These are phyloP conservation scores for Mucor piriformis DNA, from an alignment of 371 early-diverging fungal species.

Conservation along the genomic window DNA sequence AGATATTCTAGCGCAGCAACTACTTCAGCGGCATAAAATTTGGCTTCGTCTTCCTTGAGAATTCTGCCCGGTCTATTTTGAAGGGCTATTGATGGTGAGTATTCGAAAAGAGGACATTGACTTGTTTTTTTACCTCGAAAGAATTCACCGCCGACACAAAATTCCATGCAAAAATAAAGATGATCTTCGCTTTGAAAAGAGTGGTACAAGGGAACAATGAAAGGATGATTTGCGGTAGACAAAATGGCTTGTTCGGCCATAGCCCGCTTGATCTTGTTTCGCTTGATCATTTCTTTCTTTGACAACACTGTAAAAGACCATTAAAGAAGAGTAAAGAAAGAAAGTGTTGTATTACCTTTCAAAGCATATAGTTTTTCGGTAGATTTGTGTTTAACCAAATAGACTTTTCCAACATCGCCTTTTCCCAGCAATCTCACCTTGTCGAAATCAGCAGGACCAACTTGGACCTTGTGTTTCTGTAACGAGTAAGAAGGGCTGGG, in stretches of 20 bases:
- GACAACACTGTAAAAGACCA: constrained; percentile 63
- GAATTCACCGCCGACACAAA: constrained; percentile 99
- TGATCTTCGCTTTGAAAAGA: constrained; percentile 89
- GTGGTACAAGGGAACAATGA: constrained; percentile 94
- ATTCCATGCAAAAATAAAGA: constrained; percentile 95
- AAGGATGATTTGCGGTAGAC: constrained; percentile 86
- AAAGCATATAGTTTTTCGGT: constrained; percentile 79
- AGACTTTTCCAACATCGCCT: constrained; percentile 92
- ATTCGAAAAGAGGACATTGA: no score
- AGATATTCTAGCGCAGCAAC: constrained; percentile 87
- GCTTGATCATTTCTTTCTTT: constrained; percentile 79
- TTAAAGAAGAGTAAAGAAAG: neutral
- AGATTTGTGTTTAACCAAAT: constrained; percentile 72
- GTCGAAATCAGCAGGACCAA: constrained; percentile 61
- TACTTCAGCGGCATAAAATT: constrained; percentile 88
- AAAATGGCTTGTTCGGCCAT: constrained; percentile 78
- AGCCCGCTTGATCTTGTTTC: constrained; percentile 72
- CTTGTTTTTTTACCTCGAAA: constrained; percentile 93
- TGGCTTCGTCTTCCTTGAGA: constrained; percentile 77
- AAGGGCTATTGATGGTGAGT: neutral
- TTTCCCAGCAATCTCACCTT: constrained; percentile 89
- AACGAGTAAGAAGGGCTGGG: constrained; percentile 20
- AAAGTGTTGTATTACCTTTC: constrained; percentile 83
- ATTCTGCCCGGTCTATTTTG: constrained; percentile 77
- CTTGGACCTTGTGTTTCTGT: constrained; percentile 44